Evolutionary conservation across 2,329 filamentous ascomycete genomes (phyloP), one percentile per base, ranked within the genome.

Genomic region (Fusarium sp.): DNA sequence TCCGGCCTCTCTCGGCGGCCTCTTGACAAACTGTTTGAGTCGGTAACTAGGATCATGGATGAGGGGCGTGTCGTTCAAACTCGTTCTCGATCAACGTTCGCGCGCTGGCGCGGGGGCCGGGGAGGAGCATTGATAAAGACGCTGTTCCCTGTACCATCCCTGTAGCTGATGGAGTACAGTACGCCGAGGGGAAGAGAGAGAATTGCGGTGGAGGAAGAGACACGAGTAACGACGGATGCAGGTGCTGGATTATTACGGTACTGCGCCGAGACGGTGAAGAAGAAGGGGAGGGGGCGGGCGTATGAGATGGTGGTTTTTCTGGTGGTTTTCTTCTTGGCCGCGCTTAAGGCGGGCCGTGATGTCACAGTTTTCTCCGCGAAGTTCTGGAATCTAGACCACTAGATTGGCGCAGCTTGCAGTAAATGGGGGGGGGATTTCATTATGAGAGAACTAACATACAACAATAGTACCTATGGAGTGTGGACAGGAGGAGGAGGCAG

Each of bases 141-240:
- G 47, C 57, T 70, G 24, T 74, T 74, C 71, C 71, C 65, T 69
- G 68, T 63, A 74, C 50, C 22, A 75, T 74, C 72, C 72, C 66
- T 74, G 71, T 50, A 40, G n/a, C 69, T 47, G 18, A 66, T 71
- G 68, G 68, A 72, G 64, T 47, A 63, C 52, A 59, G 34, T 6
- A 40, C 52, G 45, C 64, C 31, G 71, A 66, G 58, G 18, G 69
- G 38, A 20, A 54, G 34, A 54, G 24, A 40, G 37, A 69, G 60
- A 37, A 52, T 62, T 64, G 64, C 68, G 64, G 64, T 65, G 71
- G 18, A 50, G 62, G 58, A 24, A 56, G 54, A 62, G 54, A 27
- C 18, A 64, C 50, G 69, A 34, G 71, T 22, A 63, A 60, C 64
- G 68, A 71, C 58, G 40, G 11, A 52, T 69, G 40, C 57, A 29